Base-by-base conservation (phyloP, 1,284 basidiomycete genomes). In the Tylopilus orsonianus region DNA sequence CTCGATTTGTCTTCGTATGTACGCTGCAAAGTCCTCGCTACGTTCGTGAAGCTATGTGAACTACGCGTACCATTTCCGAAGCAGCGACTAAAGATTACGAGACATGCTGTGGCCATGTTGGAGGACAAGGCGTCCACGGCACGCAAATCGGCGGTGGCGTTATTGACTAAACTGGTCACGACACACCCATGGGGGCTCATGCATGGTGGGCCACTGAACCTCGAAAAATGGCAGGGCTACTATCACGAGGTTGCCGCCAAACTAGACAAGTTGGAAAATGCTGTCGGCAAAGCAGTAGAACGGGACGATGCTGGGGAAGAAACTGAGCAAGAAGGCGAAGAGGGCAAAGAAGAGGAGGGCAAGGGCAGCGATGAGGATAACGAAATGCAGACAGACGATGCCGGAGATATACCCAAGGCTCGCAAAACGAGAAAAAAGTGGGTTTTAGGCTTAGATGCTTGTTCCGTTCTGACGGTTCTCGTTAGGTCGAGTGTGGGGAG, bases 1-100 rank as follows among this genome's bases (percentile, higher is more conserved):
- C 80, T 96, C 50, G 97, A 99, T 66, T 71, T 90, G 14, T 93
- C 91, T 50, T 89, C 87, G 18, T 98, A 94, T 67, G 95, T 99
- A 26, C 87, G 95, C 41, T 81, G 84, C 49, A 97, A 94, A 66
- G 90, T 94, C 23, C 80, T 97, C 49, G 70, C 77, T 5, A 90
- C 92, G 0, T 75, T 96, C 46, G 75, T 80, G 26, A 85, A 84
- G 64, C 78, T 87, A 13, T 81, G 77, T 54, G 87, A 89, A 22
- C 75, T 96, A 9, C 65, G 54, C 3, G 77, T 79, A 60, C 94
- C 92, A 62, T 94, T 93, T 69, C 92, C 93, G 0, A 90, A 93
- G 64, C 87, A 96, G 57, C 81, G 95, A 1, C 74, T 92, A 23
- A 74, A 77, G 18, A 83, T 96, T 47, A 86, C 93, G 8, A 77